Evolutionary conservation across 2,329 filamentous ascomycete genomes (phyloP), one percentile per base, ranked within the genome.

Genomic region (Chaetomium sp.): DNA sequence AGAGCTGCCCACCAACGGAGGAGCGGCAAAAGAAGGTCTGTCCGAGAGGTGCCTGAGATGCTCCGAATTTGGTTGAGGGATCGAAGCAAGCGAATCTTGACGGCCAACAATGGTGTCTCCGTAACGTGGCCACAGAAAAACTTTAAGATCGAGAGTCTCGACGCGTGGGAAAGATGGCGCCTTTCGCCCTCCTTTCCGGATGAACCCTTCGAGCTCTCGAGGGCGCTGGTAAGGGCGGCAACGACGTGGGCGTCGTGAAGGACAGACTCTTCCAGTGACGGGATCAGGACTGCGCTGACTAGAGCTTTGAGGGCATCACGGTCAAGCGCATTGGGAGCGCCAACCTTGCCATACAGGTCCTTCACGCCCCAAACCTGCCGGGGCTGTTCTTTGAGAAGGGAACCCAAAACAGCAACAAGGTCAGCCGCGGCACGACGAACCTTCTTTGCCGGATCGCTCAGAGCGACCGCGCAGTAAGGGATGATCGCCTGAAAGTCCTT

Each of bases 181-280:
- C 68, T 70, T 29, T 70, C 65, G 49, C 61, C 51, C 27, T 69
- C 62, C 67, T 73, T 62, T 63, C 68, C 61, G 57, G 64, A 55
- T 23, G 67, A 60, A n/a, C 71, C 57, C 70, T 68, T 82, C 71
- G 74, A 73, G 60, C 85, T 85, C 69, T 88, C 86, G 12, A 95
- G 74, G 0, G 83, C 78, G 35, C 81, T 82, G 65, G 85, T 82
- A 5, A 97, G 75, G 2, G 88, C 83, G 23, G 85, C 85, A 29
- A 83, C 79, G 53, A 97, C 82, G 66, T 95, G 88, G 31, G 84
- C 85, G 4, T 86, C 80, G 73, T 98, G 93, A 69, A 97, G 85
- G 3, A 94, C 83, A 72, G 90, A 96, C 76, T 97, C 95, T 76
- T 97, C 93, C 10, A 97, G 78, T 1, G 84, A 85, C 0, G 91